Percentiles rank a stretch among this genome's conserved stretches.
phyloP scores from a whole-genome alignment of 805 yeast species.

The Zygoascus bituminiphila region DNA sequence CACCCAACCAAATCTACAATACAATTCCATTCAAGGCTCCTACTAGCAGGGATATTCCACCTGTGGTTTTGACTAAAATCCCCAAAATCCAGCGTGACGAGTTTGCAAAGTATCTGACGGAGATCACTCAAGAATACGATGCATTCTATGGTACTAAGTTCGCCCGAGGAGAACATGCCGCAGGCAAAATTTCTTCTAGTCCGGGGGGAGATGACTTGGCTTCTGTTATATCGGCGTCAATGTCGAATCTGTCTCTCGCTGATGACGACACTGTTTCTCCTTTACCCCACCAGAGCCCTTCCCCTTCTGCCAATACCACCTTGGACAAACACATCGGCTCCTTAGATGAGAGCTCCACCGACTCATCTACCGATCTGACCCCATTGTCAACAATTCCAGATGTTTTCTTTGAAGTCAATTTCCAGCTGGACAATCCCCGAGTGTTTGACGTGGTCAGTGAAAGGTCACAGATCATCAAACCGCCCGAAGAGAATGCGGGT shows the following conservation, averaged over 20 bases:
- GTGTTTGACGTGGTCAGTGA: conserved; percentile 69
- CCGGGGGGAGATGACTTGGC: conserved; percentile 11
- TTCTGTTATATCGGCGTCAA: conserved; percentile 11
- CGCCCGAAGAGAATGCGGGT: conserved; percentile 27
- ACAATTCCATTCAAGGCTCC: conserved; percentile 39
- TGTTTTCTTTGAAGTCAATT: conserved; percentile 57
- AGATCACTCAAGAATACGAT: conserved; percentile 38
- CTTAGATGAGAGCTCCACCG: not conserved
- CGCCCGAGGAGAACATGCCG: conserved; percentile 3
- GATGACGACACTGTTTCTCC: not conserved
- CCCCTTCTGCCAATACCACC: not conserved
- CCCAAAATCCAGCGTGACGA: conserved; percentile 37
- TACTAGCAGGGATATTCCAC: conserved; percentile 76
- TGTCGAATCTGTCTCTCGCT: conserved; percentile 6
- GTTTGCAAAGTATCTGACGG: conserved; percentile 38
- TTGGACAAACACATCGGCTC: not conserved
- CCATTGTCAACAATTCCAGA: conserved; percentile 51
- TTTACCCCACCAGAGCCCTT: not conserved
- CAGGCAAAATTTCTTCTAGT: not conserved
- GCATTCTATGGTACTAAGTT: conserved; percentile 14
- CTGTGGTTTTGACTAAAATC: conserved; percentile 53
- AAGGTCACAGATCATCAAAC: conserved; percentile 27
- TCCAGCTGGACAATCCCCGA: conserved; percentile 83
- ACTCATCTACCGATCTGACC: conserved; percentile 7
- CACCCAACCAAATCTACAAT: not conserved